phyloP scores from a whole-genome alignment of 192 early-diverging fungal genomes.

The Coemansia sp. region DNA sequence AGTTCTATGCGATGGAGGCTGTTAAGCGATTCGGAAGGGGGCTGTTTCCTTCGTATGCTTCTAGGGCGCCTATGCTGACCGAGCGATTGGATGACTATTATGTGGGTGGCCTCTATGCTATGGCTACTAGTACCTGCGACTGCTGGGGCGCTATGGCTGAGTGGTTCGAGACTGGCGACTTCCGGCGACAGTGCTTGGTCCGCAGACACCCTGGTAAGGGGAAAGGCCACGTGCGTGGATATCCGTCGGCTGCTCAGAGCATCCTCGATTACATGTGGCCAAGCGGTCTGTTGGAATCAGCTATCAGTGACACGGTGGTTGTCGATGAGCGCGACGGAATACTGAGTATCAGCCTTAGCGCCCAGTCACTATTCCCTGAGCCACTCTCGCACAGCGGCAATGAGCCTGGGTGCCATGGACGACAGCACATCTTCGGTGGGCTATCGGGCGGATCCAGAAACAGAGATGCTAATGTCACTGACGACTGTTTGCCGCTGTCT shows the following conservation, averaged over 20 bases:
- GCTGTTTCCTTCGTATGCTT: conserved; percentile 44
- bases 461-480: not conserved
- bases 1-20: conserved; percentile 52
- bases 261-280: conserved; percentile 14
- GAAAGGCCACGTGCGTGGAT: too few species aligned
- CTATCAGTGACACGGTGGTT: conserved; percentile 15
- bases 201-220: conserved; percentile 3
- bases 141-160: conserved; percentile 42
- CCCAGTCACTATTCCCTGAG: not conserved
- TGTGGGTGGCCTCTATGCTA: conserved; percentile 60
- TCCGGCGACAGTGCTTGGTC: conserved; percentile 25
- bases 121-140: conserved; percentile 29
- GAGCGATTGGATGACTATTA: conserved; percentile 71
- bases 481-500: conserved; percentile 27
- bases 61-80: conserved; percentile 68
- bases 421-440: conserved; percentile 22
- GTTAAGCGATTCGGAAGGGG: conserved; percentile 48
- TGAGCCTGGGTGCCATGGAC: not conserved
- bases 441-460: not conserved
- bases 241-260: not conserved
- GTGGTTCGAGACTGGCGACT: conserved; percentile 44
- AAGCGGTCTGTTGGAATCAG: not conserved
- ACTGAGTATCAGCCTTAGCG: conserved; percentile 13
- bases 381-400: not conserved
- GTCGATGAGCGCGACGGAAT: conserved; percentile 8